Evolutionary conservation across 2,329 filamentous ascomycete genomes (phyloP), one percentile per base, ranked within the genome.

Genomic region (Chrysosporium queenslandicum): DNA sequence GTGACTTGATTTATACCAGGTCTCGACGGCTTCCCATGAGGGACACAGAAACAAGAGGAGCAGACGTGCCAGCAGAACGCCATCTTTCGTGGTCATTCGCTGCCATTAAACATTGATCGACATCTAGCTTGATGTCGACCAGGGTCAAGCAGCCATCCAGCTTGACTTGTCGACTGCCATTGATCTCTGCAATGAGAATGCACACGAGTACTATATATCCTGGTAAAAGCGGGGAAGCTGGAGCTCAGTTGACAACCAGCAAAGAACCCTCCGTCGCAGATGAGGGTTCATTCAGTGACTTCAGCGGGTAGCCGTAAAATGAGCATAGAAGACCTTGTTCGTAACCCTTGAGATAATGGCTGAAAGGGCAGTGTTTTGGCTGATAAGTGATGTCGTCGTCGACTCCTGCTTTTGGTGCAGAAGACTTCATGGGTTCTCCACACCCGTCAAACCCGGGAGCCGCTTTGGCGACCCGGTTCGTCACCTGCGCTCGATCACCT

Each of bases 161-260:
- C 16, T 47, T 16, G 12, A 14, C 12, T 47, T 46, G 43, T 14
- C 23, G 16, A 14, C 23, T 16, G 18, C 45, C 45, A n/a, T 16
- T 12, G 7, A 36, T 34, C 11, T 12, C 21, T 16, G 6, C 14
- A 32, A 32, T 23, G 9, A 16, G 14, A 4, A 29, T 18, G 30
- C 20, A 21, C 21, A 27, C n/a, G n/a, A n/a, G n/a, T n/a, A n/a
- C n/a, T n/a, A n/a, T 6, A 23, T 48, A 40, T 40, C 46, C 21
- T 48, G 18, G 46, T 25, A 37, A 27, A 40, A 16, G 46, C 32
- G 46, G 46, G 46, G 46, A 39, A 39, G 30, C 46, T 40, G 30
- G 32, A 48, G 23, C 45, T 39, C 27, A 32, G 42, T 20, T 32
- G 25, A 8, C 27, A 29, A 29, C 27, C 5, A 29, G 27, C 27